Conservation (phyloP, 2,329 filamentous ascomycete genomes). For the Cladophialophora carrionii region DNA sequence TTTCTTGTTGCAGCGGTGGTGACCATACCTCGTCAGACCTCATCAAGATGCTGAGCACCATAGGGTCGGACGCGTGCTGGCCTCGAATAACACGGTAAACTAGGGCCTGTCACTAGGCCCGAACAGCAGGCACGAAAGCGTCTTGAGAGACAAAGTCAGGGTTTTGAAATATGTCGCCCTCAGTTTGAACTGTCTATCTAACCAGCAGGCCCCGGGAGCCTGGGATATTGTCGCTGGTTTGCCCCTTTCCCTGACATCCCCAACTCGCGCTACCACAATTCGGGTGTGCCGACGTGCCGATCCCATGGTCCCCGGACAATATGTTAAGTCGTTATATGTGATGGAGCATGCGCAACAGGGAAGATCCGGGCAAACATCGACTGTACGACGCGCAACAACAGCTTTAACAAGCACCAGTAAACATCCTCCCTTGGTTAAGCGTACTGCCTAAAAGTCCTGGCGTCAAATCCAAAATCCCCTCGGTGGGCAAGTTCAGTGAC, state of each 20-base stretch:
- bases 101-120: neutral
- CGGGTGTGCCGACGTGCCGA: neutral
- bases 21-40: neutral
- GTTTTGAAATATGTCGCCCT: neutral
- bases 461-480: neutral
- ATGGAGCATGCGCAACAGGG: neutral
- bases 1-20: neutral
- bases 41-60: neutral
- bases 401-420: neutral
- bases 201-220: no score
- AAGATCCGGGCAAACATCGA: neutral
- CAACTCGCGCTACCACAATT: neutral
- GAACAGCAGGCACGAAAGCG: neutral
- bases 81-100: neutral
- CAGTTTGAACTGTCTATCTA: neutral
- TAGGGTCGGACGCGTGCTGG: neutral
- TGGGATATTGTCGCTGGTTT: neutral
- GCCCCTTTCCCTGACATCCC: neutral
- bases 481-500: neutral
- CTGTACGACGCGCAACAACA: neutral
- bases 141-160: neutral
- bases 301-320: neutral
- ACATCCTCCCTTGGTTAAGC: neutral
- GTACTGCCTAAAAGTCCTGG: neutral
- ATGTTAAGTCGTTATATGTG: neutral